Base-by-base conservation (phyloP, 257 asterid species). In the Linderniella brevidens region DNA sequence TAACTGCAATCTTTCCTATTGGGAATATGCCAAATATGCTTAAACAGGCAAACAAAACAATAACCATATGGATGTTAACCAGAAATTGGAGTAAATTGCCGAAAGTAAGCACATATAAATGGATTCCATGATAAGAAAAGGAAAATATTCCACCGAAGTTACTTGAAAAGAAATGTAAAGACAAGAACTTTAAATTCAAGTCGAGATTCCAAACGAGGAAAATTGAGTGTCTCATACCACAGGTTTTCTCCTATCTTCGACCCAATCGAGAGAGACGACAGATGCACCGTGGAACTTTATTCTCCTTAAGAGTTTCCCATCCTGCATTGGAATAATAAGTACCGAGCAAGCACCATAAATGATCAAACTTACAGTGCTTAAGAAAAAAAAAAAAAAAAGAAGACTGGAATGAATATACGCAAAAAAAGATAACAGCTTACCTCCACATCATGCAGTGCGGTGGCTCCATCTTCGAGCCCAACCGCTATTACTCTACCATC, bases 11-110 rank as follows among this genome's bases (percentile, higher is more conserved):
- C 73, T 70, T 81, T 72, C 96, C 98, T 40, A 88, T 71, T 52
- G 79, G 93, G 63, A 88, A 88, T 69, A 81, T 78, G 71, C 98
- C 98, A 71, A 88, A 88, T 55, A 88, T 78, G 61, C 79, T 80
- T 19, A 88, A 84, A 71, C 87, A 78, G 47, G 85, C 70, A 56
- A n/a, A n/a, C n/a, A n/a, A n/a, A n/a, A n/a, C n/a, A n/a, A n/a
- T n/a, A n/a, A n/a, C n/a, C n/a, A n/a, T n/a, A n/a, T n/a, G n/a
- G n/a, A n/a, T n/a, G n/a, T n/a, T n/a, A n/a, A n/a, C n/a, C n/a
- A n/a, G n/a, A n/a, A n/a, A n/a, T n/a, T n/a, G n/a, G n/a, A n/a
- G n/a, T n/a, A n/a, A n/a, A n/a, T n/a, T n/a, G n/a, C n/a, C n/a
- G n/a, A n/a, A n/a, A n/a, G n/a, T n/a, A n/a, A n/a, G n/a, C n/a